Evolutionary conservation across 1,139 yeast species (phyloP), one percentile per base, ranked within the genome.

Genomic region (Geotrichum fermentans): DNA sequence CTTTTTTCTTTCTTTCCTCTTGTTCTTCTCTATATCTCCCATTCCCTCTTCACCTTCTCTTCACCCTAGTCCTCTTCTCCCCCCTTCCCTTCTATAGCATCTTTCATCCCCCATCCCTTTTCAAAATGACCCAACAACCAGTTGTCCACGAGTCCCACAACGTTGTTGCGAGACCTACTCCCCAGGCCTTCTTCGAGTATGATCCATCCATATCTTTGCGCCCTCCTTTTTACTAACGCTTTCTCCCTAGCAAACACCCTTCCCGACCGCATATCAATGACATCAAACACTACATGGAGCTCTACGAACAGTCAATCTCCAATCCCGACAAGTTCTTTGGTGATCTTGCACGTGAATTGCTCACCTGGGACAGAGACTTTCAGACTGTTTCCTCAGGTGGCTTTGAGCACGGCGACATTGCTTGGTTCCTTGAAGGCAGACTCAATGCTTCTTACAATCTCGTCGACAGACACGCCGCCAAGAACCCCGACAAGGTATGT

Each of bases 341-440:
- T 49, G 80, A 84, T 40, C 72, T 80, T 71, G 97, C 96, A 52
- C 78, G 77, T 52, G 86, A 87, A 60, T 76, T 81, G 55, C 74
- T 92, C 58, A 73, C 78, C 61, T 92, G 97, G 97, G 90, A 85
- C 68, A 79, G 74, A 58, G 94, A 84, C 56, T 92, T 87, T 71
- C 72, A 76, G 61, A 77, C 81, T 52, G 96, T 86, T 50, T 53
- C 54, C 34, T 65, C 79, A 40, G 96, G 97, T 22, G 75, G 83
- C 50, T 78, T 92, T 61, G 73, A 73, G 53, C 71, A 80, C 57
- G 97, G 96, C 58, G 95, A 90, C 63, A 75, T 81, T 37, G 84
- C 96, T 40, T 92, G 97, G 97, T 92, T 92, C 65, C 70, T 88
- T 47, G 92, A 88, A 55, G 98, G 98, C 65, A 83, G 85, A 71